Evolutionary conservation across 306 rosid genomes (phyloP), one percentile per base, ranked within the genome.

Genomic region (Pterocarpus santalinus): DNA sequence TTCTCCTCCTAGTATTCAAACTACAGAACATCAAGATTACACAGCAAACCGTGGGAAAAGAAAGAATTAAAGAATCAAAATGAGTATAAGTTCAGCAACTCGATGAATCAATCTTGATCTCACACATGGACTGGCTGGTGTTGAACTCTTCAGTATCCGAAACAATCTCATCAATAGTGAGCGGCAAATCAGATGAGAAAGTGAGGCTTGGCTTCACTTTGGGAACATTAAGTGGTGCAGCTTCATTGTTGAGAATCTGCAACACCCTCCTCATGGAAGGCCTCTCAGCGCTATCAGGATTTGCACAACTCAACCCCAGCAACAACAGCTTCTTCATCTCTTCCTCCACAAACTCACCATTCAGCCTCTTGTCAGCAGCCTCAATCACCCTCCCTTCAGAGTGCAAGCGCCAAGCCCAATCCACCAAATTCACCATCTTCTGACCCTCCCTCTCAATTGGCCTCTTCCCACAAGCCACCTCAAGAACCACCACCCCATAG

Each of bases 81-180:
- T 32, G 64, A 71, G 16, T 44, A 3, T 69, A 13, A 57, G 17
- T 34, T 80, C 73, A 72, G 15, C 32, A 55, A 55, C 28, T 55
- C 4, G 22, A 5, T 4, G 61, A 55, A 5, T 61, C 38, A 63
- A 80, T 72, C 34, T 64, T 80, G 3, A 80, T 80, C 73, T 72
- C 84, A 80, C 84, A 63, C 79, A 72, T 72, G 13, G 73, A 61
- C 28, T 72, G 78, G 56, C 39, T 49, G 8, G 63, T 73, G 65
- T 69, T 81, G 71, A 65, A 80, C 56, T 88, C 87, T 70, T 88
- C 92, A 68, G 72, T 78, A 67, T 90, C 97, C 16, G 89, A 81
- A 82, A 90, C 91, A 67, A 92, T 88, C 81, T 92, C 97, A 84
- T 89, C 88, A 65, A 92, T 66, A 2, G 82, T 83, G 58, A 86